Conservation (phyloP, 2,329 filamentous ascomycete species). For the Aciculosporium take region DNA sequence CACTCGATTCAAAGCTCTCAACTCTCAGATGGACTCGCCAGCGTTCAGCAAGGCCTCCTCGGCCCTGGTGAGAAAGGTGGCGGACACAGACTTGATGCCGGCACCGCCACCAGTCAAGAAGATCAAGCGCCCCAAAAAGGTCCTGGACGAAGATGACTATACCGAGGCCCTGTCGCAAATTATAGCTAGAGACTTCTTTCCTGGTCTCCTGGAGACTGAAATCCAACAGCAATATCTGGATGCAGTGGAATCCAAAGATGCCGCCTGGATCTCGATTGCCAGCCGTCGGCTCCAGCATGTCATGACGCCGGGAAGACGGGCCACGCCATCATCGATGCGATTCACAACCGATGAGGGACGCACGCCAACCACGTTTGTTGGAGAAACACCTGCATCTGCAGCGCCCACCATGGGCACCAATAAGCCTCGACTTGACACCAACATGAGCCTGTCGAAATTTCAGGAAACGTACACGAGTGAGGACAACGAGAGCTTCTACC, state of each 20-base stretch:
- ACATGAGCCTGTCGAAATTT: conserved; percentile 71
- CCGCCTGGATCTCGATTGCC: conserved; percentile 74
- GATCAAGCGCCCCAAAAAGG: conserved; percentile 76
- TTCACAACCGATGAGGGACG: conserved; percentile 20
- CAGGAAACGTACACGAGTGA: conserved; percentile 93
- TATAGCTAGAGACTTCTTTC: conserved; percentile 93
- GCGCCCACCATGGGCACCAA: conserved; percentile 23
- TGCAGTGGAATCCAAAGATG: conserved; percentile 74
- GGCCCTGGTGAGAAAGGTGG: conserved; percentile 53
- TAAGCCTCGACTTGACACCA: conserved; percentile 48
- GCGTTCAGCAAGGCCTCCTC: conserved; percentile 2
- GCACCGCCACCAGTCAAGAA: conserved; percentile 74
- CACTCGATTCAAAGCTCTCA: background rate
- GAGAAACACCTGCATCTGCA: conserved; percentile 59
- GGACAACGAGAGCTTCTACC: conserved; percentile 95
- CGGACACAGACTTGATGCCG: conserved; percentile 63
- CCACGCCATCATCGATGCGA: conserved; percentile 11
- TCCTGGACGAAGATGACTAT: conserved; percentile 90
- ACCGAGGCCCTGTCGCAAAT: conserved; percentile 83
- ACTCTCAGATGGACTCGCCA: background rate
- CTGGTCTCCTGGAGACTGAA: conserved; percentile 72
- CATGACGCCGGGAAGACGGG: conserved; percentile 59
- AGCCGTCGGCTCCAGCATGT: conserved; percentile 57
- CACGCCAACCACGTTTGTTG: conserved; percentile 54
- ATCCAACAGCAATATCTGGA: conserved; percentile 86